Conservation (phyloP, 768 basidiomycete genomes). For the Boletus rubescentipes region DNA sequence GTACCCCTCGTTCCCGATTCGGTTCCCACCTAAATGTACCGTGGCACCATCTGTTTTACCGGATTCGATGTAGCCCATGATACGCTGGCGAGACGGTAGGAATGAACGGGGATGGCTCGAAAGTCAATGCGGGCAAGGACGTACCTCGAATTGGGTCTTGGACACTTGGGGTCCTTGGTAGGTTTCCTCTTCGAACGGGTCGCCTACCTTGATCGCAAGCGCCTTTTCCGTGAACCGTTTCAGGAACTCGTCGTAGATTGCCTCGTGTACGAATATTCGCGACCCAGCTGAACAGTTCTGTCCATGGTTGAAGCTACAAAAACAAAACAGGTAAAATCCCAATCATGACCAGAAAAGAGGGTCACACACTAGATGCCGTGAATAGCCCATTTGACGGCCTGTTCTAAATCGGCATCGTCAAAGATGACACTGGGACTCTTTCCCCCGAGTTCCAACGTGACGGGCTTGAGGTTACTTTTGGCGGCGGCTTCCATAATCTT, state of each 20-base stretch:
- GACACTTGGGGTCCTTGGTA: constrained; percentile 14
- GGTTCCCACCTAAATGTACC: constrained; percentile 1
- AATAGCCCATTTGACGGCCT: constrained; percentile 12
- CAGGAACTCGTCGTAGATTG: constrained; percentile 5
- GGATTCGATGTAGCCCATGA: constrained; percentile 12
- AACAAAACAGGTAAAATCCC: background rate
- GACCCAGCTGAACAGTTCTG: constrained; percentile 12
- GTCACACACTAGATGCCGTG: constrained; percentile 10
- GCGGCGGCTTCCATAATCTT: constrained; percentile 14
- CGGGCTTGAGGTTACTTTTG: constrained; percentile 9
- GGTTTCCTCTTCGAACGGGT: constrained; percentile 2
- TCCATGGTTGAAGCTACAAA: constrained; percentile 6
- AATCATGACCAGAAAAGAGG: background rate
- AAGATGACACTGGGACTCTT: constrained; percentile 14
- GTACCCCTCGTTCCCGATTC: constrained; percentile 5
- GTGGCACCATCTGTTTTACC: constrained; percentile 6
- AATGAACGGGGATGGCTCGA: background rate
- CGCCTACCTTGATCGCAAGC: constrained; percentile 10
- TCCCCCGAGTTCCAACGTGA: constrained; percentile 12
- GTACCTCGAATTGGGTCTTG: constrained; percentile 8
- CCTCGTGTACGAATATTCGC: constrained; percentile 11
- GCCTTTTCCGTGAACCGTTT: constrained; percentile 2
- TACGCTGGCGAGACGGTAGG: background rate
- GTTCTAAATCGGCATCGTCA: constrained; percentile 10
- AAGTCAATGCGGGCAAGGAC: background rate